Conservation (phyloP, 805 yeast genomes). For the Pichia kluyveri region DNA sequence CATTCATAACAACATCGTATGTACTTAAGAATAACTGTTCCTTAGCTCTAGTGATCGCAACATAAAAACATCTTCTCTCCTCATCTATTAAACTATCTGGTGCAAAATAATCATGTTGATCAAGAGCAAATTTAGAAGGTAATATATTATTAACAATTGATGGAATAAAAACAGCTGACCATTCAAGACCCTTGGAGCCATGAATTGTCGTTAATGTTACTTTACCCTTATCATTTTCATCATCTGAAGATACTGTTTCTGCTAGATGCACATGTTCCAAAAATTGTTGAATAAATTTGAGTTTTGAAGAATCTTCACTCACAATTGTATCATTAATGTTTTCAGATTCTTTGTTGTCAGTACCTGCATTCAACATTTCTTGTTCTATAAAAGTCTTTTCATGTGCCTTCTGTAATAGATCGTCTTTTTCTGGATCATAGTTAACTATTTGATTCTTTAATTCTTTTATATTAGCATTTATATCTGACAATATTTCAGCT, state of each 20-base stretch:
- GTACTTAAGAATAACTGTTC: conserved; percentile 19
- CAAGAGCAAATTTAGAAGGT: conserved; percentile 48
- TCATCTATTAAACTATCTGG: conserved; percentile 40
- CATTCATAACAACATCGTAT: background rate
- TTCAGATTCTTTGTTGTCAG: background rate
- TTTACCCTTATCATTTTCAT: conserved; percentile 11
- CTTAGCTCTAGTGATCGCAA: conserved; percentile 82
- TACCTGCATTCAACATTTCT: conserved; percentile 9
- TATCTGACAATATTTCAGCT: conserved; percentile 15
- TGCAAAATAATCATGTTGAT: conserved; percentile 14
- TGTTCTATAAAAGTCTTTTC: conserved; percentile 6
- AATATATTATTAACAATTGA: conserved; percentile 57
- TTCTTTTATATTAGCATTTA: conserved; percentile 20
- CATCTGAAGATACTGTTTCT: conserved; percentile 10
- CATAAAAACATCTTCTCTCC: conserved; percentile 80
- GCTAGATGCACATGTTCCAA: conserved; percentile 26
- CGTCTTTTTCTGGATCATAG: conserved; percentile 20
- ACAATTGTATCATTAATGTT: too few relatives aligned
- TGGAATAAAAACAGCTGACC: conserved; percentile 87
- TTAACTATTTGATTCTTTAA: conserved; percentile 20
- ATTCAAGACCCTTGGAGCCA: conserved; percentile 88
- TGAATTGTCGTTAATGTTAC: conserved; percentile 70
- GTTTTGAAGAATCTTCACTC: background rate
- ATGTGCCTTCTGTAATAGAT: conserved; percentile 16
- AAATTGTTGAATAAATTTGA: conserved; percentile 20